Conservation (phyloP, 495 filamentous ascomycete species). For the Letharia lupina region DNA sequence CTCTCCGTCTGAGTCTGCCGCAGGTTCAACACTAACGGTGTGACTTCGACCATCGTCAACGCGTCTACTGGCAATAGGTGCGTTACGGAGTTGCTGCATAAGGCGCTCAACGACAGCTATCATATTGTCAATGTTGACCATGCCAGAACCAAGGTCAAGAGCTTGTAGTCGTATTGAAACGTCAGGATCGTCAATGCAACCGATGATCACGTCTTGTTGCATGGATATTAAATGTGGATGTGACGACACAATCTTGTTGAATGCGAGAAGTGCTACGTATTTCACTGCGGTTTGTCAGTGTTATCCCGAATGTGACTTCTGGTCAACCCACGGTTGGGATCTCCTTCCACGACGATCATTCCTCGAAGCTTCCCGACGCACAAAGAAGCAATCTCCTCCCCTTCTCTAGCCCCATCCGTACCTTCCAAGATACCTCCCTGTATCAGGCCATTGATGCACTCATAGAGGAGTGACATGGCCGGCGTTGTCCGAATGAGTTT, state of each 20-base stretch:
- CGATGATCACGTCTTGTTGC: slow-evolving; percentile 91
- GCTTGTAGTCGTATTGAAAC: slow-evolving; percentile 94
- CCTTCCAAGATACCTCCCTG: slow-evolving; percentile 87
- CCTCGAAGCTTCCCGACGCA: slow-evolving; percentile 88
- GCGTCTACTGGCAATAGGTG: slow-evolving; percentile 32
- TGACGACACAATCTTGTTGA: slow-evolving; percentile 84
- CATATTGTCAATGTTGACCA: slow-evolving; percentile 80
- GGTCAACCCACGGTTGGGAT: slow-evolving; percentile 67
- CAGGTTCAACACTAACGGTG: slow-evolving; percentile 31
- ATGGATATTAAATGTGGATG: slow-evolving; percentile 79
- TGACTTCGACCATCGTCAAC: slow-evolving; percentile 29
- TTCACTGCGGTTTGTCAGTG: slow-evolving; percentile 52
- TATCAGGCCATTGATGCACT: slow-evolving; percentile 97
- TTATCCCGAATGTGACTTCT: background rate
- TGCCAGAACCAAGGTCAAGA: slow-evolving; percentile 79
- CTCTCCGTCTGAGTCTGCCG: slow-evolving; percentile 52
- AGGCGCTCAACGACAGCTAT: slow-evolving; percentile 76
- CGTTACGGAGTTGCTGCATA: slow-evolving; percentile 66
- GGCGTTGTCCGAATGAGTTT: slow-evolving; percentile 87
- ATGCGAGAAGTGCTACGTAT: slow-evolving; percentile 92
- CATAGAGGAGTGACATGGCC: slow-evolving; percentile 93
- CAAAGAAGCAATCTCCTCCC: slow-evolving; percentile 85
- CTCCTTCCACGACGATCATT: slow-evolving; percentile 87
- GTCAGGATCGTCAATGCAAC: slow-evolving; percentile 90
- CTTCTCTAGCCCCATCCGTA: slow-evolving; percentile 63